Conservation (phyloP, 2,329 filamentous ascomycete genomes). For the Pseudopyricularia cyperi region DNA sequence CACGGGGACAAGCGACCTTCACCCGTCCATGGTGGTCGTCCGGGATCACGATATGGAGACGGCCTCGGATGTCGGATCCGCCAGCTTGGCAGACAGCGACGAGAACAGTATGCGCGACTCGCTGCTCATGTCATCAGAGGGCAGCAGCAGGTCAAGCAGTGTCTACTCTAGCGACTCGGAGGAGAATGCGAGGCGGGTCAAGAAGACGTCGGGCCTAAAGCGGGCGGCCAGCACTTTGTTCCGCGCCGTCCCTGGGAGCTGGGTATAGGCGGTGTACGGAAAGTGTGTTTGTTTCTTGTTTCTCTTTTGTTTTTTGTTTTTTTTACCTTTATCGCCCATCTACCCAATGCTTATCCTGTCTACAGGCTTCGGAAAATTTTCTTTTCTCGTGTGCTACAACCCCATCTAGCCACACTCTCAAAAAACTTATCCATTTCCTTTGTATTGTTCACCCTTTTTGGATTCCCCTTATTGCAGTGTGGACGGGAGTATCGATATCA, state of each 20-base stretch:
- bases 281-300: not conserved
- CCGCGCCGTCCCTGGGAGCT: not conserved
- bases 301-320: not conserved
- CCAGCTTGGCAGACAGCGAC: slow-evolving; percentile 1
- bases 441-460: too few species aligned
- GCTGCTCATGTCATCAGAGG: not conserved
- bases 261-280: not conserved
- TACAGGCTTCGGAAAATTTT: too few species aligned
- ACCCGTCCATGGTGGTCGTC: not conserved
- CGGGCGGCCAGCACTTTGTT: not conserved
- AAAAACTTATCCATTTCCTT: too few species aligned
- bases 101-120: not conserved
- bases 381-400: too few species aligned
- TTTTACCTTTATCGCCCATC: not conserved
- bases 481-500: too few species aligned
- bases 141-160: not conserved
- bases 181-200: not conserved
- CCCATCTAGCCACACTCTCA: too few species aligned
- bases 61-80: not conserved
- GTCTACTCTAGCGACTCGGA: slow-evolving; percentile 2
- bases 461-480: too few species aligned
- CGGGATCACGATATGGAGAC: not conserved
- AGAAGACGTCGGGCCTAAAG: not conserved
- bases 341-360: too few species aligned
- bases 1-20: not conserved